Evolutionary conservation across 805 yeast species (phyloP).

Genomic region (Candida tallmaniae): DNA sequence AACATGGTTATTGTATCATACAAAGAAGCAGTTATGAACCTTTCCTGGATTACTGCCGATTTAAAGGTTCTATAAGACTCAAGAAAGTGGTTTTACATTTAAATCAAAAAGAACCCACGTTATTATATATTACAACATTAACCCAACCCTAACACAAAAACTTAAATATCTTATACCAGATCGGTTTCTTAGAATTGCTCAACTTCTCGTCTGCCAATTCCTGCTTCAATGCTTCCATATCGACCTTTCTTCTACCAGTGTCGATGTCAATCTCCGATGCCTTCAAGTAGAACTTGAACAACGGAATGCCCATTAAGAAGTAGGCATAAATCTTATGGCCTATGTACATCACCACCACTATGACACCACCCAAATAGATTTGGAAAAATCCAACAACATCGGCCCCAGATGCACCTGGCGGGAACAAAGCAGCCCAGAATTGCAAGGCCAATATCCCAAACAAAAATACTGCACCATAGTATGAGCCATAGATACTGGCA

Average conservation of each 20-base stretch:
- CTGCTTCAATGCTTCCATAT: constrained; percentile 47
- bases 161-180: constrained; percentile 11
- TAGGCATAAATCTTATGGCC: constrained; percentile 47
- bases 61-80: too few relatives aligned
- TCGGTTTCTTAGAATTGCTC: constrained; percentile 9
- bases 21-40: too few relatives aligned
- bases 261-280: constrained; percentile 55
- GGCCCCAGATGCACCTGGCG: constrained; percentile 25
- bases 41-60: too few relatives aligned
- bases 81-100: too few relatives aligned
- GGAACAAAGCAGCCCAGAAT: constrained; percentile 38
- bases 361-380: constrained; percentile 47
- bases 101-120: too few relatives aligned
- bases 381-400: constrained; percentile 46
- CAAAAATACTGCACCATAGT: constrained; percentile 26
- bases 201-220: constrained; percentile 45
- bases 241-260: constrained; percentile 57
- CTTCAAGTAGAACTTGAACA: constrained; percentile 34
- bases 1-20: too few relatives aligned
- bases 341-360: constrained; percentile 41
- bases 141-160: constrained; percentile 13
- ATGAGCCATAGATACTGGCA: constrained; percentile 25
- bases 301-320: constrained; percentile 18
- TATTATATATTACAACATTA: background rate
- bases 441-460: constrained; percentile 26